phyloP scores from a whole-genome alignment of 441 rosid genomes.

The Populus trichocarpa region DNA sequence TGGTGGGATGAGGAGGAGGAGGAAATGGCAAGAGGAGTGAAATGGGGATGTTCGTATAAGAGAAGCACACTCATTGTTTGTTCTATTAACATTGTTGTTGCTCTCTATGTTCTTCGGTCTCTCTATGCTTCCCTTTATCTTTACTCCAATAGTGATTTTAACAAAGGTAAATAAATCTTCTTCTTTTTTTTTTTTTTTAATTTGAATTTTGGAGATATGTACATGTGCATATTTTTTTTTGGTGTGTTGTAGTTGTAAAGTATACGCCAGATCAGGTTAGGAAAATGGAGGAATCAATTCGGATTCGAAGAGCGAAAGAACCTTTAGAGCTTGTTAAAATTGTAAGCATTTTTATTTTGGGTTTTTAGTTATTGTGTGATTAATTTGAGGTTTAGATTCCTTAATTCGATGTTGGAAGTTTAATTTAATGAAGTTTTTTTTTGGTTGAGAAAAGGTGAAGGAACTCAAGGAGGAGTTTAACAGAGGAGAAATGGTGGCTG shows the following conservation, averaged over 20 bases:
- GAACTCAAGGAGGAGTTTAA: constrained; percentile 48
- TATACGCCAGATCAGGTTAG: constrained; percentile 81
- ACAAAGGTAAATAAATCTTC: constrained; percentile 22
- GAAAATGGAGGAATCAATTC: constrained; percentile 84
- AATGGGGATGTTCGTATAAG: constrained; percentile 70
- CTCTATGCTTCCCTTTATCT: constrained; percentile 74
- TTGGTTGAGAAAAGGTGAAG: constrained; percentile 44
- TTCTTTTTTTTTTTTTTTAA: background rate
- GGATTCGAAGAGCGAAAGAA: constrained; percentile 72
- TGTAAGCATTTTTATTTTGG: constrained; percentile 32
- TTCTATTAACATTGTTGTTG: constrained; percentile 75
- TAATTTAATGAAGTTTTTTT: background rate
- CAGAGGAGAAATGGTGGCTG: constrained; percentile 31
- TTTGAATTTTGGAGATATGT: background rate
- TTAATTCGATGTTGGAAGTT: constrained; percentile 7
- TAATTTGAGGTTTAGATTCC: background rate
- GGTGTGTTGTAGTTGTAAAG: constrained; percentile 45
- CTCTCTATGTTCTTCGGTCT: constrained; percentile 86
- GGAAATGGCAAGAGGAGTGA: constrained; percentile 33
- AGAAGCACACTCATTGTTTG: constrained; percentile 81
- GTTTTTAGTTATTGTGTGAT: background rate
- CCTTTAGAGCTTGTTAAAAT: constrained; percentile 56
- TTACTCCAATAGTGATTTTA: constrained; percentile 45
- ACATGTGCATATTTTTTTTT: background rate
- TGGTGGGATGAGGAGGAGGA: constrained; percentile 69